These are phyloP conservation scores for Epichloe scottii DNA, from an alignment of 2,329 filamentous ascomycete species.

Conservation along the genomic window DNA sequence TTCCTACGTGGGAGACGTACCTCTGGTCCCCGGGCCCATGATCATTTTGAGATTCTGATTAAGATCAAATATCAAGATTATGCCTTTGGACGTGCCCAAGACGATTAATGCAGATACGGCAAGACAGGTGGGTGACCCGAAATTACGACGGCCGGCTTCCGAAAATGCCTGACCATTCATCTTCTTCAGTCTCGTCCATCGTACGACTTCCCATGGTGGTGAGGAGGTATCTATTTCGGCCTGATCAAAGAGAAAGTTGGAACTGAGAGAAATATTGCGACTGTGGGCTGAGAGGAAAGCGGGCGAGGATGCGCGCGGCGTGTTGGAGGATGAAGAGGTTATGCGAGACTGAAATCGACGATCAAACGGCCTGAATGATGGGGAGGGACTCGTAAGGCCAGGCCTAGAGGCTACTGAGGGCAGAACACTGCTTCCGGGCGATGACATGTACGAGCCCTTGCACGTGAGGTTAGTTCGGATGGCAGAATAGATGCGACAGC, in stretches of 20 bases:
- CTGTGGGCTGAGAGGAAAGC: conserved; percentile 67
- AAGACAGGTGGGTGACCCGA: conserved; percentile 82
- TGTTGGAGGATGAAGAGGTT: conserved; percentile 38
- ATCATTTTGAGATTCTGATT: conserved; percentile 91
- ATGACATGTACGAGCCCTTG: conserved; percentile 48
- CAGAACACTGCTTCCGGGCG: conserved; percentile 63
- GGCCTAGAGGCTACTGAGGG: conserved; percentile 56
- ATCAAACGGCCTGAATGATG: conserved; percentile 86
- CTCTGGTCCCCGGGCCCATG: conserved; percentile 85
- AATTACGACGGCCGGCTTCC: conserved; percentile 81
- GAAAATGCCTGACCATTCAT: conserved; percentile 84
- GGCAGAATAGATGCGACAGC: neutral
- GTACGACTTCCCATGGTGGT: conserved; percentile 89
- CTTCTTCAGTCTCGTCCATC: conserved; percentile 89
- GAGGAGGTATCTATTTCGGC: conserved; percentile 58
- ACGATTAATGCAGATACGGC: conserved; percentile 80
- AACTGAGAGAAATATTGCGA: conserved; percentile 66
- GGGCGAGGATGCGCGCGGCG: conserved; percentile 63
- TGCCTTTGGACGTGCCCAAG: conserved; percentile 84
- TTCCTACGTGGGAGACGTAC: conserved; percentile 26
- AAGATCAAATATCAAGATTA: conserved; percentile 94
- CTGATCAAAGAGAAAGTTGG: conserved; percentile 49
- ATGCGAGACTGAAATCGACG: conserved; percentile 85
- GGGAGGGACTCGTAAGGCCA: conserved; percentile 56
- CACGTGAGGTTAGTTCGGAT: conserved; percentile 15